A percentile compares a stretch with the other conserved stretches of the same genome.
Evolutionary conservation across 129 eudicot species (phyloP).

Genomic region (Cynara cardunculus): DNA sequence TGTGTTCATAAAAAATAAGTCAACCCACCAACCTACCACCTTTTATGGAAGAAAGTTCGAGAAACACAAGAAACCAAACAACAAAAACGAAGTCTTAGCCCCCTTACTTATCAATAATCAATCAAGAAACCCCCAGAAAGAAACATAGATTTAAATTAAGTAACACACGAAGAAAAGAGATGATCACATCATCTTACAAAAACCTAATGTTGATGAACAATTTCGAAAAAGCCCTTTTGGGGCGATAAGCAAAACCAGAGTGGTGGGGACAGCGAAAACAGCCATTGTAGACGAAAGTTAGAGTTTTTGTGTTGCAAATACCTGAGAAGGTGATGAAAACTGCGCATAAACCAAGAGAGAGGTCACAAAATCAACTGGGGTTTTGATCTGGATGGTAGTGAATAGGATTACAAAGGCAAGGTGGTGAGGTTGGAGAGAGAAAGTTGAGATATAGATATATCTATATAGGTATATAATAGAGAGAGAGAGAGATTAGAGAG

Average conservation of each 20-base stretch:
- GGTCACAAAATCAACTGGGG: conserved; percentile 11
- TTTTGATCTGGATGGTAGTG: conserved; percentile 41
- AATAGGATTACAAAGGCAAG: conserved; percentile 45
- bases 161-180: neutral
- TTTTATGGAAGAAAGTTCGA: conserved; percentile 36
- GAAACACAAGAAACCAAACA: neutral
- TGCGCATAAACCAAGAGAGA: conserved; percentile 5
- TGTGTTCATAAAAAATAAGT: conserved; percentile 44
- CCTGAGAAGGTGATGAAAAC: conserved; percentile 38
- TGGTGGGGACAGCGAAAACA: conserved; percentile 7
- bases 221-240: conserved; percentile 2
- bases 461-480: conserved; percentile 11
- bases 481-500: conserved; percentile 20
- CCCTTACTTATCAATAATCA: conserved; percentile 6
- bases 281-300: conserved; percentile 23
- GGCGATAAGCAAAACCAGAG: conserved; percentile 1
- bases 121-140: conserved; percentile 22
- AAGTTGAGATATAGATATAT: conserved; percentile 30
- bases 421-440: conserved; percentile 51
- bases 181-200: conserved; percentile 24
- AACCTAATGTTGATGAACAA: conserved; percentile 11
- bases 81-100: conserved; percentile 13
- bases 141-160: neutral
- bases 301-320: conserved; percentile 11
- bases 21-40: conserved; percentile 98